phyloP scores from a whole-genome alignment of 768 basidiomycete species.

The Kwoniella europaea region DNA sequence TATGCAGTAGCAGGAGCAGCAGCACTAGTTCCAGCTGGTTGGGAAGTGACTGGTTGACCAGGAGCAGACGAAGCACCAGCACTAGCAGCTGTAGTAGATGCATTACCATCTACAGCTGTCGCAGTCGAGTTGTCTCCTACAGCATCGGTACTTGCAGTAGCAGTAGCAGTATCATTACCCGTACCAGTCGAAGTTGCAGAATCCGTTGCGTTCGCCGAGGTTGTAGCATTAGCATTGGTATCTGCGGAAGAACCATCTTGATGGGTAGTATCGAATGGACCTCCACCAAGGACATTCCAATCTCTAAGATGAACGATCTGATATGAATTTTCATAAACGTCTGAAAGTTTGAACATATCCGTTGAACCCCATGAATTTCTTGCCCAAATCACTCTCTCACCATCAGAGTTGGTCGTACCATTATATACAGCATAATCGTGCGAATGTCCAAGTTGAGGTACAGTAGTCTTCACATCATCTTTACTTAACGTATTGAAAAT shows the following conservation, averaged over 20 bases:
- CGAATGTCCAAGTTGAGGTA: conserved; percentile 18
- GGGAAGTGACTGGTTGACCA: background rate
- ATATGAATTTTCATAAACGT: conserved; percentile 21
- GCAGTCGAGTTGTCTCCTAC: background rate
- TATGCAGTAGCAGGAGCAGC: background rate
- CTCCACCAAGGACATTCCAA: conserved; percentile 19
- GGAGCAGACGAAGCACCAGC: background rate
- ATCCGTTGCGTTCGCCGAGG: background rate
- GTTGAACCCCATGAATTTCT: conserved; percentile 33
- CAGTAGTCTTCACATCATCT: conserved; percentile 1
- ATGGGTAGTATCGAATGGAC: conserved; percentile 5
- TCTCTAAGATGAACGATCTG: conserved; percentile 19
- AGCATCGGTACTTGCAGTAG: background rate
- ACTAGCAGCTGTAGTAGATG: background rate
- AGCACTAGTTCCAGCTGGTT: background rate
- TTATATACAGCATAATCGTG: conserved; percentile 32
- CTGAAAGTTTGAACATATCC: conserved; percentile 17
- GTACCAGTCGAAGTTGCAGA: background rate
- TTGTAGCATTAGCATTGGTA: background rate
- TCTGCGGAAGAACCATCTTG: background rate
- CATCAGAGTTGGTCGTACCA: conserved; percentile 1
- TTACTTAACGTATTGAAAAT: conserved; percentile 22
- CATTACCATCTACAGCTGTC: too few species aligned
- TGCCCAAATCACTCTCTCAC: conserved; percentile 20
- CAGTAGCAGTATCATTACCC: background rate